phyloP scores from a whole-genome alignment of 2,329 filamentous ascomycete species.

The Trichophyton equinum region DNA sequence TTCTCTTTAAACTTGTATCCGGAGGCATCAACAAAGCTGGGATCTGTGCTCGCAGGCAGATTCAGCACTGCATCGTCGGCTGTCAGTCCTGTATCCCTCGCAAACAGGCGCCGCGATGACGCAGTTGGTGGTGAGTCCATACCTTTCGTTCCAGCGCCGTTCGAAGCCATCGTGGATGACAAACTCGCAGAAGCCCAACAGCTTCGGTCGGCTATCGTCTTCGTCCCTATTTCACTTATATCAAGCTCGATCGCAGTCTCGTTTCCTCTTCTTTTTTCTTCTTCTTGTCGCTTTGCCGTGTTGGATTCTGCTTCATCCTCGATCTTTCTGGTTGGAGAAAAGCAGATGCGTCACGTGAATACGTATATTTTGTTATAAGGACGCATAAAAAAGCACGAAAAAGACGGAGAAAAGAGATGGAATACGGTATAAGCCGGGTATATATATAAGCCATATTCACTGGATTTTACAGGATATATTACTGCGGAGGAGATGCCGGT shows the following conservation, averaged over 20 bases:
- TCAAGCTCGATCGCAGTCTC: not conserved
- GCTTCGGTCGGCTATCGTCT: not conserved
- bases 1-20: slow-evolving; percentile 36
- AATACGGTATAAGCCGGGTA: not conserved
- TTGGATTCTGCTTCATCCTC: not conserved
- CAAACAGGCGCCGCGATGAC: not conserved
- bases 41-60: slow-evolving; percentile 16
- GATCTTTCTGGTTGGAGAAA: not conserved
- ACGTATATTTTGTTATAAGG: not conserved
- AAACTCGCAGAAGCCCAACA: not conserved
- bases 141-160: slow-evolving; percentile 6
- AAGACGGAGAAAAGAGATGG: not conserved
- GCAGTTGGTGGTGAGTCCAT: not conserved
- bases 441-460: not conserved
- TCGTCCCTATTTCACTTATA: not conserved
- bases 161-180: slow-evolving; percentile 5
- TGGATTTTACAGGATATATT: not conserved
- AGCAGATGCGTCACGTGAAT: not conserved
- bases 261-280: not conserved
- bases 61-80: not conserved
- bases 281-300: not conserved
- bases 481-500: not conserved
- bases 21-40: slow-evolving; percentile 33
- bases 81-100: not conserved
- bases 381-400: not conserved